A percentile compares a stretch with the other conserved stretches of the same genome.
Conservation (phyloP, 768 basidiomycete species). For the Filobasidium floriforme region DNA sequence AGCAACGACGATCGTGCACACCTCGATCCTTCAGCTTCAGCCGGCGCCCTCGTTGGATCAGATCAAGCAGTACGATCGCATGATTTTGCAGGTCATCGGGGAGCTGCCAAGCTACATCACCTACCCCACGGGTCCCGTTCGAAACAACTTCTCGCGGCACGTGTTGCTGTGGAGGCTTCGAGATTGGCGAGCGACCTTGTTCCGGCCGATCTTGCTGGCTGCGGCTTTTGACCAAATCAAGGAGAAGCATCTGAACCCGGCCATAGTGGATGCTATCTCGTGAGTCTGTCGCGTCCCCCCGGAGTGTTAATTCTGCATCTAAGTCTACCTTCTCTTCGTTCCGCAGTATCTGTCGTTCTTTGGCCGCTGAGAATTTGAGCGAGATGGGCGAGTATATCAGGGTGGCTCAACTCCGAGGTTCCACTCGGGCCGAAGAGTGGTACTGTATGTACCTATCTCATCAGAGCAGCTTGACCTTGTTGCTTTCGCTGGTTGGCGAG, state of each 20-base stretch:
- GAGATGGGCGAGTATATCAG: conserved; percentile 16
- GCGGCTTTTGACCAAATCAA: conserved; percentile 22
- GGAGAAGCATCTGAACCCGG: conserved; percentile 9
- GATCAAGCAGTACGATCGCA: conserved; percentile 23
- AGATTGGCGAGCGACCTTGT: conserved; percentile 22
- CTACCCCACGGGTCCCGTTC: background rate
- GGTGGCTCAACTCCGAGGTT: background rate
- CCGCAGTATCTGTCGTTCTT: conserved; percentile 17
- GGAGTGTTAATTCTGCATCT: background rate
- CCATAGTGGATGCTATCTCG: conserved; percentile 14
- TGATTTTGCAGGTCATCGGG: conserved; percentile 17
- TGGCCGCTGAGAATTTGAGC: conserved; percentile 21
- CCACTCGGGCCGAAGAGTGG: conserved; percentile 21
- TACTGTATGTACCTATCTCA: conserved; percentile 25
- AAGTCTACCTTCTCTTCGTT: background rate
- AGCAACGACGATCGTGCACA: conserved; percentile 15
- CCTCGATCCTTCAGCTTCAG: conserved; percentile 18
- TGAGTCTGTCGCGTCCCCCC: conserved; percentile 2
- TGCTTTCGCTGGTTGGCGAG: conserved; percentile 26
- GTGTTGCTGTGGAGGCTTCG: conserved; percentile 17
- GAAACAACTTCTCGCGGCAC: background rate
- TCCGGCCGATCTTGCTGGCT: conserved; percentile 26
- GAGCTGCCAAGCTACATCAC: conserved; percentile 11
- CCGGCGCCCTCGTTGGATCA: conserved; percentile 23
- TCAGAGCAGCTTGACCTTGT: conserved; percentile 23